Evolutionary conservation across 257 asterid species (phyloP), one percentile per base, ranked within the genome.

Genomic region (Salvia hispanica): DNA sequence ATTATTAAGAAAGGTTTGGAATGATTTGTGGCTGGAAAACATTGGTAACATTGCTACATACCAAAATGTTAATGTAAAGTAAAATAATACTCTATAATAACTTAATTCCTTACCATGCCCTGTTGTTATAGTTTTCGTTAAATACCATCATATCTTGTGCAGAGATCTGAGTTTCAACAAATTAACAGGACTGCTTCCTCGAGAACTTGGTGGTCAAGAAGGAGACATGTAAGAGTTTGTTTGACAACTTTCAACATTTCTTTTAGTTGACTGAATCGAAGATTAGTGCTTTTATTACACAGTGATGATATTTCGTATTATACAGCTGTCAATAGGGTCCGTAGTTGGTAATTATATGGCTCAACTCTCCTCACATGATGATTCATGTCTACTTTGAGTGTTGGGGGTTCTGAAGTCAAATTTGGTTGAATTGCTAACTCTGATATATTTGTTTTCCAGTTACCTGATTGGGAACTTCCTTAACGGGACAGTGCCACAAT

Each of bases 151-250:
- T 53, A 31, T 56, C 39, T 34, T 52, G 6, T 72, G 83, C 86
- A 89, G 95, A 62, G 96, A 86, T 76, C 70, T 89, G 72, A 83
- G 87, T 73, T 84, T 85, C 80, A 86, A 85, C 84, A 82, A 74
- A 60, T 71, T 89, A 74, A 83, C 70, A 45, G 95, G 96, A 60
- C 72, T 69, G 3, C 76, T 89, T 61, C 91, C 88, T 3, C 46
- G n/a, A 9, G 80, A 18, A 65, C 71, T 64, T 70, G 5, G 0
- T 1, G 43, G 61, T 39, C 66, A 21, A 2, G 39, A 4, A 39
- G 83, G 0, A 72, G 80, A 52, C 76, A 65, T 84, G 96, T 88
- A 81, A 73, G n/a, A n/a, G n/a, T n/a, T n/a, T n/a, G 88, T 9
- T 31, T 5, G 9, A 33, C 16, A 71, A 37, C 18, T 5, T 54